Percentiles rank a stretch among this genome's conserved stretches.
phyloP scores from a whole-genome alignment of 768 basidiomycete genomes.

The Collybia mongolica region DNA sequence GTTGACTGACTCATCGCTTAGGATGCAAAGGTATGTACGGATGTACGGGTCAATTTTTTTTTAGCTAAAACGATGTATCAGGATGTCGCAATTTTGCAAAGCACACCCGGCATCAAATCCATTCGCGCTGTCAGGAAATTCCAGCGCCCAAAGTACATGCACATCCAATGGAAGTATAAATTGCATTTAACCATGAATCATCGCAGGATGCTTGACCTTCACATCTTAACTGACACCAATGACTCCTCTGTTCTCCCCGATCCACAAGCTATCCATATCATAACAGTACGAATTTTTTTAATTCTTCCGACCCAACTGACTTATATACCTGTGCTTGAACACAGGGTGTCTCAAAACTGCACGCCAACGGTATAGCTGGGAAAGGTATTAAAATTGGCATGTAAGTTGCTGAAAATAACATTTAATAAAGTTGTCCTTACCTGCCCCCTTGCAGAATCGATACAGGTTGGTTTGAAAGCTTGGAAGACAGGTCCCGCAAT shows the following conservation, averaged over 20 bases:
- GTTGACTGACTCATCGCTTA: constrained; percentile 1
- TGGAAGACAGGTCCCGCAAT: too few species aligned
- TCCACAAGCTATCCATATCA: constrained; percentile 47
- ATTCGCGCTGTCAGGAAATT: constrained; percentile 52
- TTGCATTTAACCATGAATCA: not conserved
- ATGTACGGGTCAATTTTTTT: not conserved
- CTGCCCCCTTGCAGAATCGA: constrained; percentile 38
- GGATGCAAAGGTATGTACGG: constrained; percentile 23
- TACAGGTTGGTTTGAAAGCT: constrained; percentile 24
- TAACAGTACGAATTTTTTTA: constrained; percentile 37
- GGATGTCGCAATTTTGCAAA: constrained; percentile 46
- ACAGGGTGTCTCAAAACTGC: constrained; percentile 65
- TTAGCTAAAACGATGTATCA: constrained; percentile 13
- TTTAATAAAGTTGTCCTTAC: not conserved
- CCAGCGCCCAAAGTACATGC: constrained; percentile 38
- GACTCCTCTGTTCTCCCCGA: constrained; percentile 45
- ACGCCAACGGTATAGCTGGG: constrained; percentile 60
- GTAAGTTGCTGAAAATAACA: constrained; percentile 26
- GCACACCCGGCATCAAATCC: constrained; percentile 49
- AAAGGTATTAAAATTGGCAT: constrained; percentile 68
- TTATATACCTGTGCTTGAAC: not conserved
- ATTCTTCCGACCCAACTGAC: not conserved
- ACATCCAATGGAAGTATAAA: not conserved
- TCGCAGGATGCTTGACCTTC: constrained; percentile 39
- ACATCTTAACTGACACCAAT: constrained; percentile 37